These are phyloP conservation scores for Ramularia endophylla DNA, from an alignment of 2,329 filamentous ascomycete species.

Conservation along the genomic window DNA sequence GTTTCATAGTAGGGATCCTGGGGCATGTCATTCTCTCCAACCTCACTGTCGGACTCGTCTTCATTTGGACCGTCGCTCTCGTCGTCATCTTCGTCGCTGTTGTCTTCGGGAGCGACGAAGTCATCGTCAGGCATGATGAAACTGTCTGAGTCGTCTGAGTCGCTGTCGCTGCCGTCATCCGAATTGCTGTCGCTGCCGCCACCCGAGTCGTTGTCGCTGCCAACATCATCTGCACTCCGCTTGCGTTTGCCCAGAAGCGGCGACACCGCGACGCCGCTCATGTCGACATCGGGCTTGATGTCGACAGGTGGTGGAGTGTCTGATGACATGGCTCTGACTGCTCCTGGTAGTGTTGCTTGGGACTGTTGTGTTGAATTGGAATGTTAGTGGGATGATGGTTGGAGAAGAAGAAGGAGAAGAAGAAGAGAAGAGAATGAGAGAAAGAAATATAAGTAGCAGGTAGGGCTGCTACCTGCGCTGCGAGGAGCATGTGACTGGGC, in stretches of 20 bases:
- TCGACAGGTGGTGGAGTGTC: not conserved
- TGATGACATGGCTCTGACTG: constrained; percentile 1
- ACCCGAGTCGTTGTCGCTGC: too few relatives aligned
- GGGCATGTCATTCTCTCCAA: not conserved
- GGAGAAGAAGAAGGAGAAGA: too few relatives aligned
- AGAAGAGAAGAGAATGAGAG: too few relatives aligned
- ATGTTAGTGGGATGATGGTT: too few relatives aligned
- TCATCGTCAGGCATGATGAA: not conserved
- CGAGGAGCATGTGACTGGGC: too few relatives aligned
- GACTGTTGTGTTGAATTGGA: too few relatives aligned
- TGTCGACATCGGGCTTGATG: not conserved
- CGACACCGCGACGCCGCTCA: not conserved
- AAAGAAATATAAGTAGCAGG: too few relatives aligned
- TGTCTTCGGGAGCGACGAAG: not conserved
- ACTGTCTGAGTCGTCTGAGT: constrained; percentile 1
- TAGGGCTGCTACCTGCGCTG: too few relatives aligned
- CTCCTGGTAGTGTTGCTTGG: too few relatives aligned
- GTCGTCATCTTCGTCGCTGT: constrained; percentile 2
- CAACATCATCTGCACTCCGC: not conserved
- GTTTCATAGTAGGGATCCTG: constrained; percentile 1
- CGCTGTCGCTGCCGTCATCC: not conserved
- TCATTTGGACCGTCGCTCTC: constrained; percentile 1
- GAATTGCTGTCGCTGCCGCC: too few relatives aligned
- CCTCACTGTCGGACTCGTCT: constrained; percentile 2
- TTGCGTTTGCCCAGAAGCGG: constrained; percentile 8